Percentiles rank a stretch among this genome's conserved stretches.
Conservation (phyloP, 768 basidiomycete genomes). For the Suillus bovinus region DNA sequence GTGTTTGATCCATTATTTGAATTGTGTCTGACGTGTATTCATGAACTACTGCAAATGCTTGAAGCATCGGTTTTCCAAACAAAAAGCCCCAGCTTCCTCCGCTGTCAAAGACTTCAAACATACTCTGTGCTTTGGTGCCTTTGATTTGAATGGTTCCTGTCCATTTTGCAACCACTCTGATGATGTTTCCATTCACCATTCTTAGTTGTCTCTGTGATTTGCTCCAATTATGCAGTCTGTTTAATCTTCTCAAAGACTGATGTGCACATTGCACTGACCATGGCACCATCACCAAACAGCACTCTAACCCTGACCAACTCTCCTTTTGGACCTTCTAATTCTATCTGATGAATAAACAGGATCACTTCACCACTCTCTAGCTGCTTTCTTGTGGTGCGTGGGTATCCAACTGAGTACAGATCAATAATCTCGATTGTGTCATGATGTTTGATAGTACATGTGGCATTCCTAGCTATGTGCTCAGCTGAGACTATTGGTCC, state of each 20-base stretch:
- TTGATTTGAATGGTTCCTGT: not conserved
- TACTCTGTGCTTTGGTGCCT: not conserved
- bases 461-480: not conserved
- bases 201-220: slow-evolving; percentile 22
- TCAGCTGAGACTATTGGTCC: not conserved
- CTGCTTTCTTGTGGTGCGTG: not conserved
- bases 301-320: slow-evolving; percentile 14
- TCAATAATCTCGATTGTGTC: not conserved
- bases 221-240: slow-evolving; percentile 9
- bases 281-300: slow-evolving; percentile 33
- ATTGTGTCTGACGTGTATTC: slow-evolving; percentile 20
- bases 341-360: not conserved
- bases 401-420: not conserved
- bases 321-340: slow-evolving; percentile 17
- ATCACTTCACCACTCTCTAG: not conserved
- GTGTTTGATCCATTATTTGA: accelerated
- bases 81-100: slow-evolving; percentile 29
- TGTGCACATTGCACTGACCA: slow-evolving; percentile 30
- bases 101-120: slow-evolving; percentile 20
- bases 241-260: slow-evolving; percentile 6
- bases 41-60: slow-evolving; percentile 24
- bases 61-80: slow-evolving; percentile 31
- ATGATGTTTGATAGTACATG: not conserved
- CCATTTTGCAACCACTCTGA: slow-evolving; percentile 14
- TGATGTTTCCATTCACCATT: slow-evolving; percentile 33